Conservation (phyloP, 768 basidiomycete species). For the Hygrophoropsis aurantiaca region DNA sequence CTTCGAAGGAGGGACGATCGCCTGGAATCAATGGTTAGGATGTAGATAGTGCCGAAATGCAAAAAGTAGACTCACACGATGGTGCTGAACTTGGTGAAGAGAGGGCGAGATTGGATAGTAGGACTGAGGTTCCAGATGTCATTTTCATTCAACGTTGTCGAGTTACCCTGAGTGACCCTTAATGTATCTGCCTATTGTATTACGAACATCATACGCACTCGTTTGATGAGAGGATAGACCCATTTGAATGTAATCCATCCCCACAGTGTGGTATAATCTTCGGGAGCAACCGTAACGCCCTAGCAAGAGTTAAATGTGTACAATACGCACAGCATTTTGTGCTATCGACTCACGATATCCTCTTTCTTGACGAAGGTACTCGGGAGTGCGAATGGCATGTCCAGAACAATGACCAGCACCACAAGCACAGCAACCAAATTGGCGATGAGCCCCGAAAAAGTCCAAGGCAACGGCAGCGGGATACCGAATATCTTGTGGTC, state of each 20-base stretch:
- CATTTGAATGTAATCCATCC: slow-evolving; percentile 21
- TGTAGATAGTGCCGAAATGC: background rate
- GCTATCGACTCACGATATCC: slow-evolving; percentile 51
- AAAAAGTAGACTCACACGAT: slow-evolving; percentile 9
- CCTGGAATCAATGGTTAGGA: slow-evolving; percentile 4
- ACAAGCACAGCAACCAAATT: slow-evolving; percentile 2
- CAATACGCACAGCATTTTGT: background rate
- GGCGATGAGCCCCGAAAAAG: slow-evolving; percentile 25
- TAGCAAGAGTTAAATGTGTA: slow-evolving; percentile 16
- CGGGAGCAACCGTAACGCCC: slow-evolving; percentile 49
- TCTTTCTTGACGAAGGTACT: slow-evolving; percentile 43
- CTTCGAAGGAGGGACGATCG: slow-evolving; percentile 30
- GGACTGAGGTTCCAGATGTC: slow-evolving; percentile 25
- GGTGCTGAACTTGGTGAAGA: slow-evolving; percentile 38
- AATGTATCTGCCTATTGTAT: background rate
- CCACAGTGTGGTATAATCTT: slow-evolving; percentile 26
- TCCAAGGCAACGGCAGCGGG: slow-evolving; percentile 50
- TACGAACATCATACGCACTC: slow-evolving; percentile 32
- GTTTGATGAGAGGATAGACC: slow-evolving; percentile 15
- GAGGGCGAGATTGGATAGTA: slow-evolving; percentile 17
- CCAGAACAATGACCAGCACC: slow-evolving; percentile 3
- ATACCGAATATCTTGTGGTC: slow-evolving; percentile 30
- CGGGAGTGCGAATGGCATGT: slow-evolving; percentile 63
- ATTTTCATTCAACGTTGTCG: slow-evolving; percentile 22
- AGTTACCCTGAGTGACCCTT: slow-evolving; percentile 32